Percentiles rank a stretch among this genome's conserved stretches.
Evolutionary conservation across 805 yeast genomes (phyloP).

Genomic region (Maudiozyma pseudohumilis): DNA sequence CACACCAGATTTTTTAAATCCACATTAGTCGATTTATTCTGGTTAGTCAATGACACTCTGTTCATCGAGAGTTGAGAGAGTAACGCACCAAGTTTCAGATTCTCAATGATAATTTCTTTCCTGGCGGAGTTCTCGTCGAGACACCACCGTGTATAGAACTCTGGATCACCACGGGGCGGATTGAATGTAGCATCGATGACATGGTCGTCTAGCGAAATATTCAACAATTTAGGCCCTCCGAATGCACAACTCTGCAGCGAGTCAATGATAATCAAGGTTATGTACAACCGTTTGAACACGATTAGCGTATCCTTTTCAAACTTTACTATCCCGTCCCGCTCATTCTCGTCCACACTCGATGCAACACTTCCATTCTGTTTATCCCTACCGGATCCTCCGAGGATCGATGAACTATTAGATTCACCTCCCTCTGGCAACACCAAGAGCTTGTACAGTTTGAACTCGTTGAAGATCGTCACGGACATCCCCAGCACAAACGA

Average conservation of each 20-base stretch:
- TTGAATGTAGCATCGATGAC: slow-evolving; percentile 10
- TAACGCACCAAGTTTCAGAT: slow-evolving; percentile 21
- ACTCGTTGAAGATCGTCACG: slow-evolving; percentile 47
- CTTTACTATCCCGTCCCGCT: slow-evolving; percentile 20
- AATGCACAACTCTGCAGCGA: slow-evolving; percentile 42
- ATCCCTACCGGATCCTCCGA: background rate
- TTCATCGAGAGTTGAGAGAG: slow-evolving; percentile 18
- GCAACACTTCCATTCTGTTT: slow-evolving; percentile 1
- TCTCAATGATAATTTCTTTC: slow-evolving; percentile 16
- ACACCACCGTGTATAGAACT: slow-evolving; percentile 18
- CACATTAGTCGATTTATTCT: background rate
- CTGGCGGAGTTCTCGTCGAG: slow-evolving; percentile 20
- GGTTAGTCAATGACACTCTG: slow-evolving; percentile 15
- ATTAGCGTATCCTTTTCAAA: slow-evolving; percentile 26
- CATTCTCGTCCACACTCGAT: slow-evolving; percentile 5
- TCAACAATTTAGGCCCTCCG: slow-evolving; percentile 36
- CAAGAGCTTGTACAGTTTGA: slow-evolving; percentile 36
- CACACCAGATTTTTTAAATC: slow-evolving; percentile 6
- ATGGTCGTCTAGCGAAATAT: slow-evolving; percentile 18
- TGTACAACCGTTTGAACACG: slow-evolving; percentile 36
- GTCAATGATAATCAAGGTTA: slow-evolving; percentile 40
- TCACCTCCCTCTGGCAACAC: slow-evolving; percentile 10
- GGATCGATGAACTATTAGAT: background rate
- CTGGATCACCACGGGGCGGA: background rate
- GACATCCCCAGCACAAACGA: slow-evolving; percentile 48